Evolutionary conservation across 768 basidiomycete genomes (phyloP).

Genomic region (Suillus bovinus): DNA sequence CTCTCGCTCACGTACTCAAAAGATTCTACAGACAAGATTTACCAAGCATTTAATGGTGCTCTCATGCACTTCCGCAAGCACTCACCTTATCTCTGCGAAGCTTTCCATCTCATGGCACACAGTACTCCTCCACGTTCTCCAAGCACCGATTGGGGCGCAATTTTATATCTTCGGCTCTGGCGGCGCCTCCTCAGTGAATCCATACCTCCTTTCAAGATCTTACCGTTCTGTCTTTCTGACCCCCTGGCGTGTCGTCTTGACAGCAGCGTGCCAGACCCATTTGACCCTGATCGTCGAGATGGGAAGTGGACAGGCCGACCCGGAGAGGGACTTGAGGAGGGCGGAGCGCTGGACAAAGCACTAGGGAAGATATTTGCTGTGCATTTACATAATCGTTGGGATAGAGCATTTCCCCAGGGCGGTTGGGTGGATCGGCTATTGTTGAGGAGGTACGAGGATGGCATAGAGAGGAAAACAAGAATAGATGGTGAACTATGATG

Average conservation of each 20-base stretch:
- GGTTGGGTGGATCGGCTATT: constrained; percentile 91
- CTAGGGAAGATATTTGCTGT: constrained; percentile 79
- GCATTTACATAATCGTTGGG: constrained; percentile 97
- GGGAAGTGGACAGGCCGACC: constrained; percentile 61
- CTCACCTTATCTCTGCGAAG: constrained; percentile 97
- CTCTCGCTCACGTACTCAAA: constrained; percentile 4
- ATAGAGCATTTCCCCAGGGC: constrained; percentile 74
- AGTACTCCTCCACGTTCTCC: constrained; percentile 72
- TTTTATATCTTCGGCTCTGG: constrained; percentile 89
- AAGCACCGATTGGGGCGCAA: constrained; percentile 92
- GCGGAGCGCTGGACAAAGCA: constrained; percentile 60
- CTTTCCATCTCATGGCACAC: constrained; percentile 86
- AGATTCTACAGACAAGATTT: constrained; percentile 58
- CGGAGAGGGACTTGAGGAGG: constrained; percentile 58
- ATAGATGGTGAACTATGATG: constrained; percentile 4
- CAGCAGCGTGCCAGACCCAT: constrained; percentile 92
- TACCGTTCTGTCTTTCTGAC: constrained; percentile 95
- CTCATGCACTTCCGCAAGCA: constrained; percentile 88
- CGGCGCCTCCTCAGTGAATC: constrained; percentile 73
- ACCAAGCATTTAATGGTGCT: constrained; percentile 86
- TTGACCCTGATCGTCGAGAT: constrained; percentile 52
- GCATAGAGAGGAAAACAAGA: constrained; percentile 16
- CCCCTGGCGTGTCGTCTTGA: constrained; percentile 87
- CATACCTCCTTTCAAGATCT: constrained; percentile 85
- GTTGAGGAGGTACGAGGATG: constrained; percentile 58